Evolutionary conservation across 179 eudicot species (phyloP), one percentile per base, ranked within the genome.

Genomic region (Patellifolia procumbens): DNA sequence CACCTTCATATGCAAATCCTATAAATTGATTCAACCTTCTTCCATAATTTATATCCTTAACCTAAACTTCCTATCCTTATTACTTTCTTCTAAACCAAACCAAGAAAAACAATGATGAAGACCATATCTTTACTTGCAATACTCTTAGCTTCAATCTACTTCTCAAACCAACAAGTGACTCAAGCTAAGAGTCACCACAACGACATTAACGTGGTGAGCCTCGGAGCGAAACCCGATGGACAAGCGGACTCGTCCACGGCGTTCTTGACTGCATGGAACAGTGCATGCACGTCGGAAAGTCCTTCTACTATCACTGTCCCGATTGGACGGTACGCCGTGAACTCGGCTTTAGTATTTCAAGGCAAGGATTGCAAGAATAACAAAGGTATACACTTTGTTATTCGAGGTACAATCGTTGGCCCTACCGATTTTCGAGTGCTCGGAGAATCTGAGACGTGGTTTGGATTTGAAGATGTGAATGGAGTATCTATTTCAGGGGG

Each of bases 401-500:
- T 87, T 17, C 60, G 31, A 17, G 87, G 88, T 11, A 79, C 82
- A 11, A 28, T 87, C 1, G 72, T 83, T 26, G 87, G 76, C 7
- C 87, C 85, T 10, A 39, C 82, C 0, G 79, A 89, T 58, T 92
- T 81, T 31, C 20, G 65, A 39, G 78, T 73, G 9, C 66, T 90
- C 1, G 89, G 88, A 2, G 48, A 64, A 7, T 37, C 70, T 1
- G 80, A 72, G 0, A 77, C 72, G 9, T 88, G 94, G 97, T 49
- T 92, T 2, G 32, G 78, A 46, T 90, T 89, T 46, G 77, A 86
- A 29, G 69, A 56, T 16, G 92, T 83, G 35, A 56, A 55, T 37
- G 88, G 89, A 55, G 83, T 92, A 68, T 67, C 84, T 12, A 80
- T 85, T 60, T 61, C 74, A 20, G 92, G 94, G 10, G 97, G 94